Percentiles rank a stretch among this genome's conserved stretches.
These are phyloP conservation scores for Schizophyllum amplum DNA, from an alignment of 1,284 basidiomycete species.

Conservation along the genomic window DNA sequence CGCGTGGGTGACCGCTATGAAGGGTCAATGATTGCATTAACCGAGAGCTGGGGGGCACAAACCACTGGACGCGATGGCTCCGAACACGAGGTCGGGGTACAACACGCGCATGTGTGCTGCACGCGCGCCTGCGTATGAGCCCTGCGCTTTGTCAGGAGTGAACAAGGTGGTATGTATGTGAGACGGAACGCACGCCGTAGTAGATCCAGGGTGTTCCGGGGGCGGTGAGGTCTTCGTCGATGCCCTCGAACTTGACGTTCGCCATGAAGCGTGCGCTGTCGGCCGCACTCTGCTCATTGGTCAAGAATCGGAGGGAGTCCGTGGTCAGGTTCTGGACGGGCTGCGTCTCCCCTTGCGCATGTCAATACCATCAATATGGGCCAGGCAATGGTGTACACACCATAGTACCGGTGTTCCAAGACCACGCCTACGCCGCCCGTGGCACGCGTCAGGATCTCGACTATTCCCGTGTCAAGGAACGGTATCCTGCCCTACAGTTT, in stretches of 20 bases:
- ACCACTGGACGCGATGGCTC: slow-evolving; percentile 88
- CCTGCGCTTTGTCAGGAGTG: slow-evolving; percentile 31
- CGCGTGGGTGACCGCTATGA: slow-evolving; percentile 65
- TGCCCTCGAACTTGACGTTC: slow-evolving; percentile 67
- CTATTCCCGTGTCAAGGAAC: slow-evolving; percentile 78
- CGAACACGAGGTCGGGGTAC: slow-evolving; percentile 85
- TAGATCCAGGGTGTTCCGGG: slow-evolving; percentile 85
- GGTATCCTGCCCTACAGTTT: slow-evolving; percentile 43
- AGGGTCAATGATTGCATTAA: neutral
- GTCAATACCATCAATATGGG: slow-evolving; percentile 6
- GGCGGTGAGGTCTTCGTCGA: slow-evolving; percentile 63
- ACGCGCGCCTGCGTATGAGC: slow-evolving; percentile 89
- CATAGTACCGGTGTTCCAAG: slow-evolving; percentile 86
- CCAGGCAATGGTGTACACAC: slow-evolving; percentile 23
- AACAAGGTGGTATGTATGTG: neutral
- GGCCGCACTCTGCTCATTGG: slow-evolving; percentile 84
- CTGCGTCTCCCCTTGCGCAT: slow-evolving; percentile 62
- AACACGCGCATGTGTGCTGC: slow-evolving; percentile 88
- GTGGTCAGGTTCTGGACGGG: slow-evolving; percentile 77
- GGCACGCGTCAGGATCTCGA: slow-evolving; percentile 75
- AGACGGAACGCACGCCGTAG: slow-evolving; percentile 61
- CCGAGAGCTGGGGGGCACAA: neutral
- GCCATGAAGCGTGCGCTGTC: slow-evolving; percentile 91
- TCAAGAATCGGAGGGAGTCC: slow-evolving; percentile 78
- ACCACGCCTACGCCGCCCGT: slow-evolving; percentile 85